Base-by-base conservation (phyloP, 176 grass and related monocot genomes). In the Musa acuminata region DNA sequence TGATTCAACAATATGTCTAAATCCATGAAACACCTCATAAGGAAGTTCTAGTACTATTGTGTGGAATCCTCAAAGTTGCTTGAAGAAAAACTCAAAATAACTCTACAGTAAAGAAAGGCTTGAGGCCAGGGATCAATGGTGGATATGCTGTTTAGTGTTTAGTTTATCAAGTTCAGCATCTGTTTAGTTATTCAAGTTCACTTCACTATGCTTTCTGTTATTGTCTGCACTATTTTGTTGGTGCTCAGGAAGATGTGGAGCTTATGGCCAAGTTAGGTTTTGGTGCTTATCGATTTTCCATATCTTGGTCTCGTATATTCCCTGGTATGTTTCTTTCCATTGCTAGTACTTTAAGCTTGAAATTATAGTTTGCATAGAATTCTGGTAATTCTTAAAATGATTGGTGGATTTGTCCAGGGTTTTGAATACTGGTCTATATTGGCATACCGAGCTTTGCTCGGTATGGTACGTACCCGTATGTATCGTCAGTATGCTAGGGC, bases 251-350 rank as follows among this genome's bases (percentile, higher is more conserved):
- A 87, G 95, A 99, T 82, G 90, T 99, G 73, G 88, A 99, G 57
- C 86, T 99, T 71, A 99, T 99, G 88, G 80, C 76, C 67, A 91
- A 81, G 52, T 80, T 99, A 79, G 90, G 90, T 54, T 99, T 99
- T 75, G 25, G 48, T 68, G 90, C 95, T 64, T 99, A 99, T 85
- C 85, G 95, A 69, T 99, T 99, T 86, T 99, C 95, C 62, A 91
- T 99, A 89, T 85, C 95, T 68, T 99, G 95, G 95, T 54, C 88
- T 23, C 86, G 95, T 2, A 99, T 99, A 82, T 99, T 99, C 74
- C 90, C 95, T 81, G 95, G 95, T 99, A 89, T 13, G 52, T 24
- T 79, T 5, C 24, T 35, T 14, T 5, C 12, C 10, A 14, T 52
- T 13, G 23, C 8, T 50, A 23, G 10, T 25, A 52, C 19, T 49